Evolutionary conservation across 2,329 filamentous ascomycete genomes (phyloP).

Genomic region (Knufia petricola): DNA sequence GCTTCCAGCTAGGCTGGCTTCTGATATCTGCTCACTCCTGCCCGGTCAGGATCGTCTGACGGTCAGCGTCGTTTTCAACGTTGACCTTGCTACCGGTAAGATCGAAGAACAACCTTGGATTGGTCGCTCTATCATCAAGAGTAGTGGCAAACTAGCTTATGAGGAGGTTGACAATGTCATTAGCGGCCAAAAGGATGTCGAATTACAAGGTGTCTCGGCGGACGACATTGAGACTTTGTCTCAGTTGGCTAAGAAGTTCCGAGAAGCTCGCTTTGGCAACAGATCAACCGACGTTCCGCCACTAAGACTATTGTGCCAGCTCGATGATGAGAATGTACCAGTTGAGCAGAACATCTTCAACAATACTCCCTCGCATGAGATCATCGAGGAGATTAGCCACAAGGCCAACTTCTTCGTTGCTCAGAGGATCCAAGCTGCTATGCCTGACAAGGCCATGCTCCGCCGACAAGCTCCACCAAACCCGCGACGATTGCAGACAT

Average conservation of each 20-base stretch:
- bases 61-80: constrained; percentile 85
- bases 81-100: constrained; percentile 72
- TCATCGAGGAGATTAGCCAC: constrained; percentile 90
- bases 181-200: constrained; percentile 50
- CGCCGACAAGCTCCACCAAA: constrained; percentile 80
- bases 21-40: constrained; percentile 76
- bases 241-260: constrained; percentile 78
- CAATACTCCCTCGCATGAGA: constrained; percentile 76
- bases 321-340: constrained; percentile 96
- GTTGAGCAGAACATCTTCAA: constrained; percentile 96
- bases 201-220: constrained; percentile 55
- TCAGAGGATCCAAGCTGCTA: constrained; percentile 64
- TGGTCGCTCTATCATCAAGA: constrained; percentile 89
- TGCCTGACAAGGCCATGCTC: constrained; percentile 87
- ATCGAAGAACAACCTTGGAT: constrained; percentile 86
- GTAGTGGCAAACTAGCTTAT: constrained; percentile 73
- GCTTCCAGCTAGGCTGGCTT: constrained; percentile 74
- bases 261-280: constrained; percentile 73
- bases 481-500: constrained; percentile 75
- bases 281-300: constrained; percentile 71
- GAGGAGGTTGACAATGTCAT: constrained; percentile 78
- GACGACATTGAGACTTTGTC: constrained; percentile 75
- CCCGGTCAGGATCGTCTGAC: constrained; percentile 85
- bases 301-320: constrained; percentile 79
- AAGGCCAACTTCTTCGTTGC: constrained; percentile 87